Evolutionary conservation across 352 stramenopile species (phyloP).

Genomic region (Phytophthora hybrid): DNA sequence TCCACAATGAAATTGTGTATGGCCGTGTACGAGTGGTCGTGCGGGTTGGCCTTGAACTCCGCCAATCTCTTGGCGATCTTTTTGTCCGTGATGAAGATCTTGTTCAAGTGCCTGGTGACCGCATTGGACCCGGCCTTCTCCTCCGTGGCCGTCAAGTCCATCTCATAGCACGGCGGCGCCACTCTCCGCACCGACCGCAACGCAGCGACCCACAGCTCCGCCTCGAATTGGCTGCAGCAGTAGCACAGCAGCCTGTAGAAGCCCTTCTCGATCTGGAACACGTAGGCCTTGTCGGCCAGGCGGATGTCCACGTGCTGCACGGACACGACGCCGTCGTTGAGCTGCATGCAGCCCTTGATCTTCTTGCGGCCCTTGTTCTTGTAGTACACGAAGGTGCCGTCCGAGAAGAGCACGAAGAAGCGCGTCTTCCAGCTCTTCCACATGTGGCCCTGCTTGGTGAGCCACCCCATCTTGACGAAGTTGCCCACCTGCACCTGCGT

Average conservation of each 20-base stretch:
- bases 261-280: slow-evolving; percentile 87
- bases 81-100: slow-evolving; percentile 81
- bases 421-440: slow-evolving; percentile 91
- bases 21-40: slow-evolving; percentile 55
- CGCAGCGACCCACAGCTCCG: slow-evolving; percentile 82
- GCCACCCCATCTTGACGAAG: slow-evolving; percentile 86
- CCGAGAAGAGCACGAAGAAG: slow-evolving; percentile 87
- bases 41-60: slow-evolving; percentile 60
- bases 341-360: slow-evolving; percentile 84
- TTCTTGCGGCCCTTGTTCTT: slow-evolving; percentile 77
- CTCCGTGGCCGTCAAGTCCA: slow-evolving; percentile 65
- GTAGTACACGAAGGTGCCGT: slow-evolving; percentile 88
- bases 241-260: slow-evolving; percentile 87
- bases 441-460: slow-evolving; percentile 86
- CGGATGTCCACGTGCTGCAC: slow-evolving; percentile 84
- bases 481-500: slow-evolving; percentile 71
- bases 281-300: slow-evolving; percentile 69
- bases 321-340: slow-evolving; percentile 87
- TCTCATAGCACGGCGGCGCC: slow-evolving; percentile 63
- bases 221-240: slow-evolving; percentile 80
- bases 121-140: slow-evolving; percentile 63
- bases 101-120: slow-evolving; percentile 76
- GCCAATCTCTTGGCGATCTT: slow-evolving; percentile 58
- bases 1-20: slow-evolving; percentile 72
- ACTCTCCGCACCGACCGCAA: slow-evolving; percentile 59